Conservation (phyloP, 2,329 filamentous ascomycete genomes). For the Penicillium fuscoglaucum region DNA sequence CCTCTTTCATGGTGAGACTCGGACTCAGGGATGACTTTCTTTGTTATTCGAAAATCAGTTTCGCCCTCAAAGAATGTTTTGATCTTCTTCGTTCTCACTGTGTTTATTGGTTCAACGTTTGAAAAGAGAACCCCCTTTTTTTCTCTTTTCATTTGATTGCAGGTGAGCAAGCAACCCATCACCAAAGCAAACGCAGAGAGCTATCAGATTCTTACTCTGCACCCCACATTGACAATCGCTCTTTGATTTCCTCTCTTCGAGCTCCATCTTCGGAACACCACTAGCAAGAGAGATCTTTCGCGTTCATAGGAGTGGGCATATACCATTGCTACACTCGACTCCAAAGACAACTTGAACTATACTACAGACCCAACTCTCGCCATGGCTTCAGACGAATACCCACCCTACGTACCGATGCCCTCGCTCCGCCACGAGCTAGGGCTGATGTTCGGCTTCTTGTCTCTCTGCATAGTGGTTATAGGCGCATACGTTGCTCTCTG, state of each 20-base stretch:
- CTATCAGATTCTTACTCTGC: not conserved
- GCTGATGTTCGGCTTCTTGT: conserved; percentile 43
- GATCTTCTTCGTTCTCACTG: not conserved
- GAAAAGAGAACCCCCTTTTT: not conserved
- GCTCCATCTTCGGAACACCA: no score
- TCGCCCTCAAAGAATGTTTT: not conserved
- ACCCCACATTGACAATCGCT: not conserved
- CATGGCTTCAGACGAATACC: conserved; percentile 12
- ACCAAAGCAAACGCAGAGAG: not conserved
- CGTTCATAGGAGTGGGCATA: not conserved
- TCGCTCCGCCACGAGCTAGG: conserved; percentile 41
- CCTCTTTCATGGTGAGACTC: not conserved
- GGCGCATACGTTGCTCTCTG: conserved; percentile 38
- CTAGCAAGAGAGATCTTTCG: not conserved
- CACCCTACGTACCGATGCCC: conserved; percentile 32
- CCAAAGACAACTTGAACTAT: not conserved
- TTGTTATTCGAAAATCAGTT: not conserved
- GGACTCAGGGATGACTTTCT: not conserved
- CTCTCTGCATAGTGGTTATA: conserved; percentile 35
- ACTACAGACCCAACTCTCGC: not conserved
- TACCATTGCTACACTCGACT: not conserved
- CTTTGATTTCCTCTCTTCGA: no score
- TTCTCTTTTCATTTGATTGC: not conserved
- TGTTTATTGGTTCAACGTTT: not conserved
- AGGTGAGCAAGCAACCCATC: not conserved